Evolutionary conservation across 441 rosid species (phyloP), one percentile per base, ranked within the genome.

Genomic region (Erysimum cheiri): DNA sequence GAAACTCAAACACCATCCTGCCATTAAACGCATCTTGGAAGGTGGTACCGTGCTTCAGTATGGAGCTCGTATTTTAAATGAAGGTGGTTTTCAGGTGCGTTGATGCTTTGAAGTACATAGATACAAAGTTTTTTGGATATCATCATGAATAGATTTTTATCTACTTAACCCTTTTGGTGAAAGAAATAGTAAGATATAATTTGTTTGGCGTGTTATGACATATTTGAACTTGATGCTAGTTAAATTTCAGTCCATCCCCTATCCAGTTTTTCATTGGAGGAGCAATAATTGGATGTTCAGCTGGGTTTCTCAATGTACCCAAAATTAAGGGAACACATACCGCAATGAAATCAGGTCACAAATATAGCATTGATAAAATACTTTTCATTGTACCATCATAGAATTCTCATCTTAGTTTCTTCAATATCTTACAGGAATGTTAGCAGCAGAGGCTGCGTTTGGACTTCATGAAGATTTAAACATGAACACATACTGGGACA

Each of bases 231-330:
- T 85, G 88, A 78, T 94, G 87, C 87, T 84, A 88, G 90, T 86
- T 83, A 88, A 83, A 87, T 88, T 92, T 92, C 99, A 94, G 99
- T 92, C 98, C 82, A 83, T 94, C 85, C 98, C 97, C 8, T 94
- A 90, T 84, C 98, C 99, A 86, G 89, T 90, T 82, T 94, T 94
- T 67, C 96, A n/a, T 97, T 1, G 99, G 99, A 70, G 98, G 99
- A 86, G 97, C 92, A 79, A 85, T 94, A 69, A 83, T 92, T 60
- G 99, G 99, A 72, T 94, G 98, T 77, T 87, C 98, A 4, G 99
- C 99, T 78, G 99, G 99, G 71, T 94, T 94, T 83, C 58, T 94
- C 50, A 94, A 94, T 76, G 99, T 94, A 57, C 99, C 97, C 63
- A 94, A 94, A 81, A 92, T 94, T 80, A 94, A 95, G 82, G 99